phyloP scores from a whole-genome alignment of 1,139 yeast genomes.

The Debaryomyces fabryi region DNA sequence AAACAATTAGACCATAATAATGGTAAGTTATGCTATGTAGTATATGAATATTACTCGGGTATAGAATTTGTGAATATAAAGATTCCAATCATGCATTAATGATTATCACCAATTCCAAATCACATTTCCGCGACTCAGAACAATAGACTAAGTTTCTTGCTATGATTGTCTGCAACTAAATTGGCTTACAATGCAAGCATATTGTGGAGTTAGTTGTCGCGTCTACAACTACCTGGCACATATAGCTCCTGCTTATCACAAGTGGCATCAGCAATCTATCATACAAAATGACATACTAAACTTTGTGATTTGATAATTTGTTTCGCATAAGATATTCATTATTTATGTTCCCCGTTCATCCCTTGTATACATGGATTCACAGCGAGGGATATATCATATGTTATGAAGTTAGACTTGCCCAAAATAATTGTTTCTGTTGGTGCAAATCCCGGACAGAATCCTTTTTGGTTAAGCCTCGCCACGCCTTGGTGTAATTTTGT shows the following conservation, averaged over 20 bases:
- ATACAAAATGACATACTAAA: not conserved
- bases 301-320: not conserved
- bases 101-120: not conserved
- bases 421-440: not conserved
- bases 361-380: not conserved
- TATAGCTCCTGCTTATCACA: not conserved
- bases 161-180: not conserved
- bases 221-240: not conserved
- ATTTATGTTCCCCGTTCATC: not conserved
- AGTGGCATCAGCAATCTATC: not conserved
- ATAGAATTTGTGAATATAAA: too few species aligned
- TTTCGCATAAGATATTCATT: not conserved
- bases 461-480: not conserved
- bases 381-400: not conserved
- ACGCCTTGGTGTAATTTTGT: not conserved
- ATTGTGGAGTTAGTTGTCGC: not conserved
- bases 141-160: not conserved
- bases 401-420: not conserved
- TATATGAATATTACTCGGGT: too few species aligned
- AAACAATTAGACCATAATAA: too few species aligned
- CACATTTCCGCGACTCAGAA: not conserved
- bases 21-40: too few species aligned
- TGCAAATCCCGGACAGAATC: not conserved
- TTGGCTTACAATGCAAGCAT: not conserved
- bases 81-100: not conserved